Conservation (phyloP, 2,329 filamentous ascomycete genomes). For the Colletotrichum melonis region DNA sequence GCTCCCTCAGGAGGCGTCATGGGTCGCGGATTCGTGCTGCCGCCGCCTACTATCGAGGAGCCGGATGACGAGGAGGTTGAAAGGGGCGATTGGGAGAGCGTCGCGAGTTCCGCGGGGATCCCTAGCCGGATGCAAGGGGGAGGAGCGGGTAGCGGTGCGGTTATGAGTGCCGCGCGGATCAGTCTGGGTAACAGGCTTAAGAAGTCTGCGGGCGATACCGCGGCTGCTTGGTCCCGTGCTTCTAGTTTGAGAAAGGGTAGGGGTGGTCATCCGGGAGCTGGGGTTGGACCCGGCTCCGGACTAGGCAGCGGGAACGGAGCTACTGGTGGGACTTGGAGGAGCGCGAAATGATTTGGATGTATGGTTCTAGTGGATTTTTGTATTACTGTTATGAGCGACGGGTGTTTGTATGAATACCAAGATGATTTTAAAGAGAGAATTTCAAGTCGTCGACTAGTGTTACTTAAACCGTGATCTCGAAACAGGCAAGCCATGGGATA, state of each 20-base stretch:
- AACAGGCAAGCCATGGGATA: too few species aligned
- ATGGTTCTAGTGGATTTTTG: not conserved
- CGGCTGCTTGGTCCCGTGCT: slow-evolving; percentile 53
- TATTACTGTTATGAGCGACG: not conserved
- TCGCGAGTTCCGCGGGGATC: slow-evolving; percentile 40
- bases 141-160: slow-evolving; percentile 40
- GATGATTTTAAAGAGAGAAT: not conserved
- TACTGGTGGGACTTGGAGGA: slow-evolving; percentile 6
- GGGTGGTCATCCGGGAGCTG: not conserved
- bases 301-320: not conserved
- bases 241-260: slow-evolving; percentile 51
- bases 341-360: slow-evolving; percentile 3
- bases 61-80: slow-evolving; percentile 46
- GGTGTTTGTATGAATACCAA: not conserved
- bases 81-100: slow-evolving; percentile 51
- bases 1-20: slow-evolving; percentile 1
- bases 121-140: slow-evolving; percentile 31
- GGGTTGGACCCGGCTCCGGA: not conserved
- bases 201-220: slow-evolving; percentile 54
- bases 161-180: slow-evolving; percentile 53
- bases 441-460: too few species aligned
- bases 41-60: slow-evolving; percentile 43
- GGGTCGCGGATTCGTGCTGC: slow-evolving; percentile 36
- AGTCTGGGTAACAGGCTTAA: slow-evolving; percentile 63
- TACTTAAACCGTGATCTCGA: too few species aligned